These are phyloP conservation scores for Madurella mycetomatis DNA, from an alignment of 2,329 filamentous ascomycete species.

Conservation along the genomic window DNA sequence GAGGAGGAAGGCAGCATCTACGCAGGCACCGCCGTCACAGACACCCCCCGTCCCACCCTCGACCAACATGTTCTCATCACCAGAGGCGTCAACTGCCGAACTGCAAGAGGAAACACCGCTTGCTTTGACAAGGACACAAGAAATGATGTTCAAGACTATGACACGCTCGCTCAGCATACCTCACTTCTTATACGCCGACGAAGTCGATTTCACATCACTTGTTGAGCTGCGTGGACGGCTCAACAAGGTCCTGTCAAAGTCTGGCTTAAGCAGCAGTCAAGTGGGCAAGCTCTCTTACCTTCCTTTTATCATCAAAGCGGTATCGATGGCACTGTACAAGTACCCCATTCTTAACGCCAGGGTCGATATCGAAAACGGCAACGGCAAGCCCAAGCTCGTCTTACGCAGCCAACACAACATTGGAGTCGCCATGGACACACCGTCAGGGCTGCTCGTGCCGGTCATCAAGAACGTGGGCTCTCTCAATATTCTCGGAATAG, in stretches of 20 bases:
- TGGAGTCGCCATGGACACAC: conserved; percentile 92
- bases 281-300: conserved; percentile 77
- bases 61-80: conserved; percentile 8
- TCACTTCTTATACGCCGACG: conserved; percentile 92
- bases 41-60: not conserved
- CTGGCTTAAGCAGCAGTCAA: conserved; percentile 42
- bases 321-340: conserved; percentile 75
- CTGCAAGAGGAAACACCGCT: conserved; percentile 64
- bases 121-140: conserved; percentile 72
- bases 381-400: conserved; percentile 67
- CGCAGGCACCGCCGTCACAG: conserved; percentile 19
- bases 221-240: conserved; percentile 68
- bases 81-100: conserved; percentile 32
- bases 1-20: conserved; percentile 37
- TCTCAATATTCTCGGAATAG: conserved; percentile 73
- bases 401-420: conserved; percentile 88
- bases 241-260: conserved; percentile 56
- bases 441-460: conserved; percentile 80
- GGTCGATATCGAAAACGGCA: conserved; percentile 57
- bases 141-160: conserved; percentile 97
- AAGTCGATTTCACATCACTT: conserved; percentile 75
- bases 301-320: conserved; percentile 92
- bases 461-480: conserved; percentile 80
- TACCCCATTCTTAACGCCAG: conserved; percentile 86
- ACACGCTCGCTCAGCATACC: conserved; percentile 85